These are phyloP conservation scores for Sapria himalayana DNA, from an alignment of 345 rosid species.

Conservation along the genomic window DNA sequence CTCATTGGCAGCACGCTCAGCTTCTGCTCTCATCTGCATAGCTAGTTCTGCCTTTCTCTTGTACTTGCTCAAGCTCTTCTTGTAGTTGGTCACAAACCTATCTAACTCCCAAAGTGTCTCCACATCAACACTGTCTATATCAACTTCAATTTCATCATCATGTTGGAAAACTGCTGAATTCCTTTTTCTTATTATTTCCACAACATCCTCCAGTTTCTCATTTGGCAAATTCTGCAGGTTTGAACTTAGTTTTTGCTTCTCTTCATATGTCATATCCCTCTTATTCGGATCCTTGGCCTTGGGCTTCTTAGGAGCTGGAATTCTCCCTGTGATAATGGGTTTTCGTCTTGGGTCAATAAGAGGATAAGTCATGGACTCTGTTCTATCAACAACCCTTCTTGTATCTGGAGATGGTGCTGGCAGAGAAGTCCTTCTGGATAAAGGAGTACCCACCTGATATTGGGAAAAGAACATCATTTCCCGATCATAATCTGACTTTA, in stretches of 20 bases:
- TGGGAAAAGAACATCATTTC: conserved; percentile 34
- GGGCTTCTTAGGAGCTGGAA: conserved; percentile 81
- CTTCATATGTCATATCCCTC: conserved; percentile 95
- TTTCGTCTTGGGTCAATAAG: conserved; percentile 22
- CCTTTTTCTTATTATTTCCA: conserved; percentile 84
- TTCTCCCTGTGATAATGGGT: conserved; percentile 35
- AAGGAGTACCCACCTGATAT: conserved; percentile 36
- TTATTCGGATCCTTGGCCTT: conserved; percentile 89
- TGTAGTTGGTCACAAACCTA: conserved; percentile 87
- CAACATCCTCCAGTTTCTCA: conserved; percentile 85
- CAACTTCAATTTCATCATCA: conserved; percentile 94
- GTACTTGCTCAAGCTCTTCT: conserved; percentile 86
- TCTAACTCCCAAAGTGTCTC: conserved; percentile 99
- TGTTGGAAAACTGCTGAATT: conserved; percentile 56
- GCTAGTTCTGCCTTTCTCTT: conserved; percentile 94
- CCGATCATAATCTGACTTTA: conserved; percentile 62
- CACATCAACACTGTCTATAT: conserved; percentile 85
- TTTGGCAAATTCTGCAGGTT: conserved; percentile 75
- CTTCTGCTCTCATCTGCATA: conserved; percentile 54
- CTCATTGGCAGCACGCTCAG: conserved; percentile 30
- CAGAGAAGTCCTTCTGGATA: conserved; percentile 40
- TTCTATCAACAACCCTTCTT: conserved; percentile 60
- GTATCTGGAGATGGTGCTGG: conserved; percentile 50
- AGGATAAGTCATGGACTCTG: conserved; percentile 41
- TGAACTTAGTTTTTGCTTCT: conserved; percentile 90